These are phyloP conservation scores for Cicer judaicum DNA, from an alignment of 306 rosid genomes.

Conservation along the genomic window DNA sequence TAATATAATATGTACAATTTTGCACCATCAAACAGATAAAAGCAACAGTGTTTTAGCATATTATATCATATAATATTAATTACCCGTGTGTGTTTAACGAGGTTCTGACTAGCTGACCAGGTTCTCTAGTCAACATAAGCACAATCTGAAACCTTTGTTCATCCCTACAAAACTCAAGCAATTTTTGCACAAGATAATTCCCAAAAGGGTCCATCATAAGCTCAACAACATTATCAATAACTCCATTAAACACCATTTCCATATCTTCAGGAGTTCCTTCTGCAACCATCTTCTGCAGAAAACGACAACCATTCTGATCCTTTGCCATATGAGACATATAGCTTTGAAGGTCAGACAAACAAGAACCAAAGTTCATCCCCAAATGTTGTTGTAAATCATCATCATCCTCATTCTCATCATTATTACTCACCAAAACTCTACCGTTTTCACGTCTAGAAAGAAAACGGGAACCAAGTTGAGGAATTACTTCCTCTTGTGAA, in stretches of 20 bases:
- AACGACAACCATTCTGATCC: constrained; percentile 77
- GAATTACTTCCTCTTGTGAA: background rate
- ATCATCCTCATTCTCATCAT: background rate
- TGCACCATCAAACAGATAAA: background rate
- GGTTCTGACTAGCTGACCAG: constrained; percentile 60
- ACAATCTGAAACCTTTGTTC: constrained; percentile 65
- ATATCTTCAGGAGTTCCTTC: constrained; percentile 56
- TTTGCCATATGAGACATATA: constrained; percentile 59
- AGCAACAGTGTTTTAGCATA: background rate
- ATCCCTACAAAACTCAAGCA: constrained; percentile 62
- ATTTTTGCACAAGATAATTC: constrained; percentile 81
- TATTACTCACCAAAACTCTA: background rate
- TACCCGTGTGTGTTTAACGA: constrained; percentile 69
- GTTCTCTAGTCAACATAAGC: constrained; percentile 50
- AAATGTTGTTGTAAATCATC: background rate
- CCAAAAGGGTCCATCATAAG: constrained; percentile 77
- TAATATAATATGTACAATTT: background rate
- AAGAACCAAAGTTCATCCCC: constrained; percentile 39
- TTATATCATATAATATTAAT: constrained; percentile 23
- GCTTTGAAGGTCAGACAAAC: constrained; percentile 48
- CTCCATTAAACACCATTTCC: constrained; percentile 53
- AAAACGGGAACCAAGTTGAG: background rate
- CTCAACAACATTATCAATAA: constrained; percentile 61
- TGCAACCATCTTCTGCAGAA: constrained; percentile 62
- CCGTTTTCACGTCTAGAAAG: background rate